Evolutionary conservation across 1,284 basidiomycete genomes (phyloP).

Genomic region (Fomitiporia mediterranea): DNA sequence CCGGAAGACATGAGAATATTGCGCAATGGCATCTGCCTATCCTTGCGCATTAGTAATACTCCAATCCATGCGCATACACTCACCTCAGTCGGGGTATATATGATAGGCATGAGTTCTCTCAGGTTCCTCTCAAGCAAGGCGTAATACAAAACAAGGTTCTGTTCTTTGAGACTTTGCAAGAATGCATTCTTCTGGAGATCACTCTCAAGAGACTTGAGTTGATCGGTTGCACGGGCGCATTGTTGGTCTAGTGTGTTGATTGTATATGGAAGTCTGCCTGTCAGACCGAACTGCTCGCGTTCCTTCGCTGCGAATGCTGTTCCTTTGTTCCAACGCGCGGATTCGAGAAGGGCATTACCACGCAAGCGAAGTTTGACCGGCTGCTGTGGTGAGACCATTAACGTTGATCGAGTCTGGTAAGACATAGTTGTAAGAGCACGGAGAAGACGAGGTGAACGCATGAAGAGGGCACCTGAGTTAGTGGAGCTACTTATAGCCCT

Average conservation of each 20-base stretch:
- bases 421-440: not conserved
- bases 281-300: slow-evolving; percentile 65
- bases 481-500: no score
- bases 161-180: slow-evolving; percentile 64
- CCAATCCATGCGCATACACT: slow-evolving; percentile 17
- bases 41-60: not conserved
- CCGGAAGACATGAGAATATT: slow-evolving; percentile 79
- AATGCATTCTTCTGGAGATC: slow-evolving; percentile 69
- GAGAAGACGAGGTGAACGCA: not conserved
- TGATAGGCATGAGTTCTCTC: slow-evolving; percentile 69
- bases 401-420: not conserved
- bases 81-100: slow-evolving; percentile 70
- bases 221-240: slow-evolving; percentile 64
- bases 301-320: slow-evolving; percentile 68
- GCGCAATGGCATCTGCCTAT: slow-evolving; percentile 71
- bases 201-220: slow-evolving; percentile 45
- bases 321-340: slow-evolving; percentile 67
- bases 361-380: slow-evolving; percentile 32
- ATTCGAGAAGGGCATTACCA: slow-evolving; percentile 57
- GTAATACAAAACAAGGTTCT: slow-evolving; percentile 77
- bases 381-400: not conserved
- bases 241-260: slow-evolving; percentile 77
- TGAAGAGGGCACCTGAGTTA: not conserved
- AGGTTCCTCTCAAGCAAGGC: slow-evolving; percentile 56
- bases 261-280: slow-evolving; percentile 72